phyloP scores from a whole-genome alignment of 1,284 basidiomycete genomes.

The Dichomitus squalens region DNA sequence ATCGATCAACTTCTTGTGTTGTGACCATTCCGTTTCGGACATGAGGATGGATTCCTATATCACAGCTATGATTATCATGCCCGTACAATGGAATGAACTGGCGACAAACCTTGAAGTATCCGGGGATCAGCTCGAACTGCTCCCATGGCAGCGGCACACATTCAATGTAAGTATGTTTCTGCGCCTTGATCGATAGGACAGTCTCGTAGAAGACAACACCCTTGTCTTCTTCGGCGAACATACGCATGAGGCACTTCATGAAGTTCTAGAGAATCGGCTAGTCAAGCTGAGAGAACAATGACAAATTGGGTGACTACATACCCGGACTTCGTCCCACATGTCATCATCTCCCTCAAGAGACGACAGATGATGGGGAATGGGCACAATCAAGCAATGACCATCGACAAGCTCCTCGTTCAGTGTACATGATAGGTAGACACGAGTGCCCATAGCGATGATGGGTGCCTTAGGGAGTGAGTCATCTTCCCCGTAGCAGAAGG shows the following conservation, averaged over 20 bases:
- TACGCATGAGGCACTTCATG: constrained; percentile 97
- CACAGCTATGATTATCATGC: not conserved
- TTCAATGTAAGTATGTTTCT: constrained; percentile 92
- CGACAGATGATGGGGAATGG: constrained; percentile 91
- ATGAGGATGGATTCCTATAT: constrained; percentile 86
- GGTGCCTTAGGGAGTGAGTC: constrained; percentile 84
- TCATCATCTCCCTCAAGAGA: constrained; percentile 96
- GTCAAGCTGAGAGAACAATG: not conserved
- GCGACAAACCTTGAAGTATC: constrained; percentile 81
- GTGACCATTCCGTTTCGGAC: constrained; percentile 95
- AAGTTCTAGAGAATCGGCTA: constrained; percentile 72
- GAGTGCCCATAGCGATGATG: constrained; percentile 88
- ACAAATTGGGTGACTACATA: constrained; percentile 41
- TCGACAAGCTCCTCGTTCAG: constrained; percentile 82
- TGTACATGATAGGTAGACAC: constrained; percentile 89
- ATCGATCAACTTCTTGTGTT: constrained; percentile 95
- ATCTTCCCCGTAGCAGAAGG: constrained; percentile 88
- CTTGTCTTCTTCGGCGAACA: constrained; percentile 88
- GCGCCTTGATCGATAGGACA: constrained; percentile 81
- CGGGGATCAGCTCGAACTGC: constrained; percentile 83
- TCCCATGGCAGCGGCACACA: constrained; percentile 89
- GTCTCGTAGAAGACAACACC: constrained; percentile 96
- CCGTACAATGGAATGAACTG: not conserved
- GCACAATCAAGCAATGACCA: constrained; percentile 94
- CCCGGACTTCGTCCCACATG: constrained; percentile 95